Conservation (phyloP, 1,284 basidiomycete genomes). For the Cryptococcus hybrid region DNA sequence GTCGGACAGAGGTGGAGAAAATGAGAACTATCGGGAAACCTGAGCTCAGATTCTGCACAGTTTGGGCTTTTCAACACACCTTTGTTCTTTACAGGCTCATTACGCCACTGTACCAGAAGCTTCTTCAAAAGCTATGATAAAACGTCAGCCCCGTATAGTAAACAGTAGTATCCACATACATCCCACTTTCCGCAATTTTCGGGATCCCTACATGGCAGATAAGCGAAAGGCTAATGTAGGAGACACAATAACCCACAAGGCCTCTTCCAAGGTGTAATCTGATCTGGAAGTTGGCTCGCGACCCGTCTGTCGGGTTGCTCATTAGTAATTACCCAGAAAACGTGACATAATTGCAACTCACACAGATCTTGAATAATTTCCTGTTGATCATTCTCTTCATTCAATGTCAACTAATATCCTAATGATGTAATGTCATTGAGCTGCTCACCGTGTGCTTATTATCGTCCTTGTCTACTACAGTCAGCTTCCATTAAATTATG, state of each 20-base stretch:
- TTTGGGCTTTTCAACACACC: slow-evolving; percentile 15
- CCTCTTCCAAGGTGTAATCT: slow-evolving; percentile 28
- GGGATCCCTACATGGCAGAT: slow-evolving; percentile 30
- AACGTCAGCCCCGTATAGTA: not conserved
- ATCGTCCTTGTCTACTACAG: slow-evolving; percentile 31
- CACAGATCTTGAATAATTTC: slow-evolving; percentile 39
- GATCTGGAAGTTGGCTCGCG: slow-evolving; percentile 22
- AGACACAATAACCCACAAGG: slow-evolving; percentile 22
- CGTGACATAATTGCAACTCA: slow-evolving; percentile 15
- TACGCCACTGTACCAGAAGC: slow-evolving; percentile 51
- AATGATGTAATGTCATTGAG: no score
- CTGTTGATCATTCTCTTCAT: slow-evolving; percentile 28
- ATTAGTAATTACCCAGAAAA: not conserved
- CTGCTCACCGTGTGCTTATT: no score
- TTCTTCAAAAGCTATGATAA: slow-evolving; percentile 45
- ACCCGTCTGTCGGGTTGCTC: slow-evolving; percentile 20
- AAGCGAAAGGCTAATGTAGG: not conserved
- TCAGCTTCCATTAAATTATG: not conserved
- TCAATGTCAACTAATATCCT: no score
- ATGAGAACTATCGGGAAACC: slow-evolving; percentile 42
- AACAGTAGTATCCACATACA: slow-evolving; percentile 21
- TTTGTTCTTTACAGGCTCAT: slow-evolving; percentile 45
- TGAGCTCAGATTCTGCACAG: slow-evolving; percentile 7
- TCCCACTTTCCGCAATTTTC: slow-evolving; percentile 55
- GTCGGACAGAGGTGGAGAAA: slow-evolving; percentile 52